phyloP scores from a whole-genome alignment of 2,329 filamentous ascomycete genomes.

The Aspergillus udagawae region DNA sequence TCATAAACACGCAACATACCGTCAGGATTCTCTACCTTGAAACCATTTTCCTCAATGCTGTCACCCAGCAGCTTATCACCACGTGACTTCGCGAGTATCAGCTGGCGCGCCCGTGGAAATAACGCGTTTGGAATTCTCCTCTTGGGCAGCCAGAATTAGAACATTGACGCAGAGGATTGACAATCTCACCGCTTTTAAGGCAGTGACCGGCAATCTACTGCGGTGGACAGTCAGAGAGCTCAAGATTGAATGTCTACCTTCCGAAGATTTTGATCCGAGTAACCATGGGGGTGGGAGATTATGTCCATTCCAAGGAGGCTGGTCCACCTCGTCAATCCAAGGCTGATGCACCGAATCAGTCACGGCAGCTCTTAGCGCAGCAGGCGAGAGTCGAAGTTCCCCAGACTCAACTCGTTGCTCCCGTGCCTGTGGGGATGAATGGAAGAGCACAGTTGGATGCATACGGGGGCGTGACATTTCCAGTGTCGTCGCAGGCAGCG shows the following conservation, averaged over 20 bases:
- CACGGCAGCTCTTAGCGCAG: constrained; percentile 31
- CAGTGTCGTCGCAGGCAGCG: constrained; percentile 14
- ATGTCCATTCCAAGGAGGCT: constrained; percentile 37
- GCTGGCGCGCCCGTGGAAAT: constrained; percentile 18
- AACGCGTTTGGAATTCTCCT: neutral
- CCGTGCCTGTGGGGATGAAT: constrained; percentile 13
- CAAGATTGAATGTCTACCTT: neutral
- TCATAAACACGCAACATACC: neutral
- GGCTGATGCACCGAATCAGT: constrained; percentile 20
- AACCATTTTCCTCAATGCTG: neutral
- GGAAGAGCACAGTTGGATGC: constrained; percentile 12
- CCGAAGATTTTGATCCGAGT: neutral
- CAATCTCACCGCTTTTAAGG: neutral
- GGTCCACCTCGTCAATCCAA: constrained; percentile 24
- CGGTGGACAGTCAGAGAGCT: neutral
- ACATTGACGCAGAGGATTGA: neutral
- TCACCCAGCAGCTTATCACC: neutral
- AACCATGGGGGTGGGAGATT: constrained; percentile 41
- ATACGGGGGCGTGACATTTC: constrained; percentile 14
- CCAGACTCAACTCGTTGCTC: constrained; percentile 21
- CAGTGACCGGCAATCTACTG: neutral
- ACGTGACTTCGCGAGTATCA: constrained; percentile 28
- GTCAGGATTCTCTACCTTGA: neutral
- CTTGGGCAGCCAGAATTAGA: constrained; percentile 5
- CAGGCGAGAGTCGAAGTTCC: constrained; percentile 34